Evolutionary conservation across 2,329 filamentous ascomycete genomes (phyloP), one percentile per base, ranked within the genome.

Genomic region (Bipolaris oryzae): DNA sequence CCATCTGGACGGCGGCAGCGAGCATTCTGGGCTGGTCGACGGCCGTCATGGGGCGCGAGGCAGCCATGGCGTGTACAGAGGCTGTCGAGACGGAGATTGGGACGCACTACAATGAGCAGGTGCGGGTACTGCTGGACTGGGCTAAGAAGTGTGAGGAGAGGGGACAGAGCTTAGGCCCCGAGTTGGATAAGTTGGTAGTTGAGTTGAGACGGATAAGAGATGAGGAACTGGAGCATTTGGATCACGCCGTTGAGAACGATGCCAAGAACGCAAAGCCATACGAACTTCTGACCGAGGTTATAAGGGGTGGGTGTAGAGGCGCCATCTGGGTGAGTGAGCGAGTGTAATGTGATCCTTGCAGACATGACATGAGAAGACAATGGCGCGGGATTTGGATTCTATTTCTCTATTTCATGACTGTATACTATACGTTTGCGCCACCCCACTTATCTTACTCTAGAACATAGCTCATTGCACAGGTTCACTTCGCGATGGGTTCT

Each of bases 61-160:
- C 94, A 1, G 94, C 95, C 34, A 99, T 99, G 95, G 95, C 95
- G 11, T 99, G 95, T 75, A 98, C 95, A 0, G 95, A 99, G 78
- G 95, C 95, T 1, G 94, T 99, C 1, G 95, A 99, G 82, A 99
- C 94, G 6, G 95, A 98, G 80, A 99, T 99, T 61, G 95, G 95
- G 2, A 87, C 87, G 25, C 95, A 99, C 78, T 99, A 99, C 76
- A 98, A 98, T 74, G 87, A 87, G 62, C 95, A 99, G 79, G 92
- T 99, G 39, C 82, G 91, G 23, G 84, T 86, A 50, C 79, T 99
- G 67, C 76, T 98, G 37, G 88, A 89, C 60, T 97, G 96, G 89
- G 85, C 91, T 55, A 81, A 85, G 7, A 84, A 88, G 63, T 91
- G 92, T 81, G 86, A 94, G 77, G 82, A 80, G 7, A 83, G 88